Conservation (phyloP, 345 rosid species). For the Erucastrum elatum region DNA sequence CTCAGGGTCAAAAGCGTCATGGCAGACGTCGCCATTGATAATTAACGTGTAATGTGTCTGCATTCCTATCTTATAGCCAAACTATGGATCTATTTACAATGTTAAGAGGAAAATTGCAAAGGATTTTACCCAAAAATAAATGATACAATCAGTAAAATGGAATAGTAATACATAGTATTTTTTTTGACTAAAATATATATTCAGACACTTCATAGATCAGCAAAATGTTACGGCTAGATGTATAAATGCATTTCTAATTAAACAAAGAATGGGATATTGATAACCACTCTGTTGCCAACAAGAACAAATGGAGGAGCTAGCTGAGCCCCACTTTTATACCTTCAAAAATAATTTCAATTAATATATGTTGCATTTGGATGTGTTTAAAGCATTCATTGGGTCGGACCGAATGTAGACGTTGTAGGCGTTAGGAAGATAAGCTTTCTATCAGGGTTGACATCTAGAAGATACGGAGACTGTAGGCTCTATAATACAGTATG, state of each 20-base stretch:
- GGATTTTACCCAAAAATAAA: neutral
- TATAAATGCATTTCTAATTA: neutral
- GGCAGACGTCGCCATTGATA: neutral
- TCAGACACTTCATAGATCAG: neutral
- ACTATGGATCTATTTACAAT: neutral
- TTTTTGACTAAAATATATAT: no score
- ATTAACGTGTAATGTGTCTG: neutral
- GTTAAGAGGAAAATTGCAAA: neutral
- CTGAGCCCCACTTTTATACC: neutral
- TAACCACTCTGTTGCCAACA: neutral
- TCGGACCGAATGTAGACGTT: no score
- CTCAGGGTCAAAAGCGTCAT: conserved; percentile 21
- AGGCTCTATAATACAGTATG: no score
- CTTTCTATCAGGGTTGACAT: no score
- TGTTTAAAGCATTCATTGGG: no score
- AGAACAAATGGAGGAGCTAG: neutral
- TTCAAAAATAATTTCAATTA: neutral
- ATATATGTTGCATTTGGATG: neutral
- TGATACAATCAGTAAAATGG: neutral
- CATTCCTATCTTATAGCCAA: neutral
- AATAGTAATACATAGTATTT: neutral
- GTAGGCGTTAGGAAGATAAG: no score
- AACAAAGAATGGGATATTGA: neutral
- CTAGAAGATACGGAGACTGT: no score
- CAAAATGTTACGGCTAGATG: neutral